Percentiles rank a stretch among this genome's conserved stretches.
phyloP scores from a whole-genome alignment of 139 green algal species.

The Chlamydomonas schloesseri region DNA sequence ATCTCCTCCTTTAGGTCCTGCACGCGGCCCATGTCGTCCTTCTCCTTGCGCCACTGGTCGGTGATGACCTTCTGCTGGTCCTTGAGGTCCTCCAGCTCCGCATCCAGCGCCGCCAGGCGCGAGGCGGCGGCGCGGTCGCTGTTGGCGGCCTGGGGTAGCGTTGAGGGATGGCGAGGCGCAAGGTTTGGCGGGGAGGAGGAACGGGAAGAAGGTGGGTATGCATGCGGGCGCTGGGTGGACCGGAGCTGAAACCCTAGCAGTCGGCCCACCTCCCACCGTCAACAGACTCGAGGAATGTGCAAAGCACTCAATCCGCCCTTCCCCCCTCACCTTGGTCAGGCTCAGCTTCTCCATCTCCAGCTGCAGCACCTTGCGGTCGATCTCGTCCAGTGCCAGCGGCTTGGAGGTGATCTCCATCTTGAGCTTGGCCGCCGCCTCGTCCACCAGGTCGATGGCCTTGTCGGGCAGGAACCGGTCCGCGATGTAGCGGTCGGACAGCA shows the following conservation, averaged over 20 bases:
- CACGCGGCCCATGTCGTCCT: conserved; percentile 83
- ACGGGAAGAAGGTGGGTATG: too few species aligned
- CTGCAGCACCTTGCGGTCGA: conserved; percentile 87
- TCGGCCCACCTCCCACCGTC: too few species aligned
- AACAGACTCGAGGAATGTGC: too few species aligned
- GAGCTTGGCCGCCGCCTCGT: conserved; percentile 96
- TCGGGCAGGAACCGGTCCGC: conserved; percentile 77
- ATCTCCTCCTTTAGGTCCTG: conserved; percentile 95
- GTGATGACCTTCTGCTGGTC: conserved; percentile 81
- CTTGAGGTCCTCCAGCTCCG: conserved; percentile 87
- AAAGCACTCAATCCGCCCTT: too few species aligned
- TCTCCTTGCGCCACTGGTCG: conserved; percentile 86
- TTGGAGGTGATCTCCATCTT: conserved; percentile 99
- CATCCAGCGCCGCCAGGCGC: conserved; percentile 83
- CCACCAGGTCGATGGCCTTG: conserved; percentile 94
- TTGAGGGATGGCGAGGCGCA: too few species aligned
- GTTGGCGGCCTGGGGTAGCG: conserved; percentile 66
- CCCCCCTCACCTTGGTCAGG: conserved; percentile 50
- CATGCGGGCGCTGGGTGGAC: too few species aligned
- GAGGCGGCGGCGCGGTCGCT: conserved; percentile 74
- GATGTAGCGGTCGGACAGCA: conserved; percentile 93
- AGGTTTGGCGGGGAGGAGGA: too few species aligned
- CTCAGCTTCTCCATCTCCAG: conserved; percentile 92
- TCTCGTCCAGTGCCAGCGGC: conserved; percentile 94
- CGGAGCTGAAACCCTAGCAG: too few species aligned